These are phyloP conservation scores for Coprinellus aureogranulatus DNA, from an alignment of 768 basidiomycete genomes.

Conservation along the genomic window DNA sequence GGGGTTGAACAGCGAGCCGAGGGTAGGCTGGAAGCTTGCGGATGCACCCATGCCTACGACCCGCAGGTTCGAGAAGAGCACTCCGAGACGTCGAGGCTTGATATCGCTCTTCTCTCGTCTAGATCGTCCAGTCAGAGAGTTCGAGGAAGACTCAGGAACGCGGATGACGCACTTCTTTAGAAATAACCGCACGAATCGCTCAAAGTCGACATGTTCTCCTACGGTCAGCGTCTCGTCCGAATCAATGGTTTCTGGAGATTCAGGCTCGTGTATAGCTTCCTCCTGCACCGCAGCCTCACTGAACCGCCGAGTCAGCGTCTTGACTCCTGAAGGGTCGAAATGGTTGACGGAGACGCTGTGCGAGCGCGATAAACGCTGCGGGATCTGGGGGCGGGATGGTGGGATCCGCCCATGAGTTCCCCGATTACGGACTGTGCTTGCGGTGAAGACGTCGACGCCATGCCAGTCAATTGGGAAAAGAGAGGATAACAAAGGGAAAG, in stretches of 20 bases:
- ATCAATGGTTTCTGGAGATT: constrained; percentile 20
- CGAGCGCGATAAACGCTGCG: neutral
- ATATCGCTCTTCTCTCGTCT: constrained; percentile 51
- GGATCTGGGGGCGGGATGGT: too few species aligned
- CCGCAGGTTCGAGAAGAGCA: constrained; percentile 54
- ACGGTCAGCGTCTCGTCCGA: constrained; percentile 17
- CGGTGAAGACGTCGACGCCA: too few species aligned
- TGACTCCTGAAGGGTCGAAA: constrained; percentile 55
- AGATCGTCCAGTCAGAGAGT: constrained; percentile 10
- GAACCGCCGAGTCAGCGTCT: constrained; percentile 36
- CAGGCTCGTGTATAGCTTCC: constrained; percentile 6
- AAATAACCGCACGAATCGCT: constrained; percentile 29
- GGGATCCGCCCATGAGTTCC: too few species aligned
- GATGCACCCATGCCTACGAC: constrained; percentile 61
- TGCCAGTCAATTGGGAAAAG: too few species aligned
- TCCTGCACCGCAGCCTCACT: constrained; percentile 22
- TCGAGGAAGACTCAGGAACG: neutral
- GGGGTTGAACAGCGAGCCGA: constrained; percentile 65
- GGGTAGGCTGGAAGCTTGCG: constrained; percentile 53
- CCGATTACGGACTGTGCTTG: too few species aligned
- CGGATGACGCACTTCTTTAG: constrained; percentile 27
- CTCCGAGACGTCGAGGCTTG: constrained; percentile 55
- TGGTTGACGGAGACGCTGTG: constrained; percentile 42
- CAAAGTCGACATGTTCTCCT: constrained; percentile 35
- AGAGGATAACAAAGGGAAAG: too few species aligned